A percentile compares a stretch with the other conserved stretches of the same genome.
Conservation (phyloP, 1,284 basidiomycete genomes). For the Melanopsichium pennsylvanicum region DNA sequence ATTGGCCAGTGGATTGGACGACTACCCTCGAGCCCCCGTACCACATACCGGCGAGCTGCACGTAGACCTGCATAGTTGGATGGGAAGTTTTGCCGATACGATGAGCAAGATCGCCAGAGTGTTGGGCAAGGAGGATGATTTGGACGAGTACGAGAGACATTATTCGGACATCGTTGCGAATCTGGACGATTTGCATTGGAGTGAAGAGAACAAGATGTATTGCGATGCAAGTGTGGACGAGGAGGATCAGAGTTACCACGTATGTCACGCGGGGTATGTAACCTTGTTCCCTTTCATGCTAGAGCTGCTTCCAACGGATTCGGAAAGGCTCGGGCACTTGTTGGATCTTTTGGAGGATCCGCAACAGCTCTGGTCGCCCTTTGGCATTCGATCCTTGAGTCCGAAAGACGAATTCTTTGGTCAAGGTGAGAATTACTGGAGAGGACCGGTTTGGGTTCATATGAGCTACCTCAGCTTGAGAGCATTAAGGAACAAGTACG, state of each 20-base stretch:
- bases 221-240: slow-evolving; percentile 86
- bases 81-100: slow-evolving; percentile 75
- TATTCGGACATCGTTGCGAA: slow-evolving; percentile 82
- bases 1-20: slow-evolving; percentile 91
- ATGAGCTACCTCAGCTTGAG: slow-evolving; percentile 90
- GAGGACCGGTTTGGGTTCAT: slow-evolving; percentile 92
- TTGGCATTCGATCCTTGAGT: slow-evolving; percentile 85
- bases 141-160: slow-evolving; percentile 76
- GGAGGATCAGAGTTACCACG: slow-evolving; percentile 85
- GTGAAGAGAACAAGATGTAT: slow-evolving; percentile 85
- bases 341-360: slow-evolving; percentile 82
- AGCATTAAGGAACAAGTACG: slow-evolving; percentile 82
- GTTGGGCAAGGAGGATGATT: slow-evolving; percentile 82
- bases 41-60: slow-evolving; percentile 91
- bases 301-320: slow-evolving; percentile 73
- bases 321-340: slow-evolving; percentile 79
- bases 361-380: slow-evolving; percentile 85
- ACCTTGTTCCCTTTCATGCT: slow-evolving; percentile 91
- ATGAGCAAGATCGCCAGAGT: slow-evolving; percentile 56
- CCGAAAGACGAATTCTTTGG: slow-evolving; percentile 85
- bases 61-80: slow-evolving; percentile 90
- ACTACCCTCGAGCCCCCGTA: slow-evolving; percentile 82
- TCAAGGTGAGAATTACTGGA: slow-evolving; percentile 93
- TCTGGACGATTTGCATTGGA: slow-evolving; percentile 93
- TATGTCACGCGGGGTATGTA: slow-evolving; percentile 90